Evolutionary conservation across 441 rosid genomes (phyloP).

Genomic region (Aleurites moluccanus): DNA sequence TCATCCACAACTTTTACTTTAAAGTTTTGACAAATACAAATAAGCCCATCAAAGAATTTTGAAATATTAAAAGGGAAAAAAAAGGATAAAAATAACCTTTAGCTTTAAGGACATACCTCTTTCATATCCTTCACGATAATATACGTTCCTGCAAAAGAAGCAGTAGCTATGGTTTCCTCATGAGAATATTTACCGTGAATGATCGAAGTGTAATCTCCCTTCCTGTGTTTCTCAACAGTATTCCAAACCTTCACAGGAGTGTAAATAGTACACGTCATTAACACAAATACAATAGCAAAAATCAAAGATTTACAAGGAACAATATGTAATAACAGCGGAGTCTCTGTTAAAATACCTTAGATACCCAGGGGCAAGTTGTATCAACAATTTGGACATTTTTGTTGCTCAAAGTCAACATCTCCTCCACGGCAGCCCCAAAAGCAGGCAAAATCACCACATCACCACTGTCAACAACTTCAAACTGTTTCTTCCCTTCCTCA

Average conservation of each 20-base stretch:
- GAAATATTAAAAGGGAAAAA: not conserved
- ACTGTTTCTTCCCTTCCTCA: slow-evolving; percentile 68
- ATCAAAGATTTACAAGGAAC: slow-evolving; percentile 3
- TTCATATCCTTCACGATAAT: slow-evolving; percentile 79
- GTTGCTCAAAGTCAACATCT: slow-evolving; percentile 68
- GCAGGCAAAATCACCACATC: slow-evolving; percentile 96
- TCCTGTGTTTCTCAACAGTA: slow-evolving; percentile 91
- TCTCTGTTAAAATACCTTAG: slow-evolving; percentile 52
- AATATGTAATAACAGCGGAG: not conserved
- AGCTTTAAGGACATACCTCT: slow-evolving; percentile 51
- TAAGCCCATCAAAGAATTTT: not conserved
- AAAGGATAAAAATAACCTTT: not conserved
- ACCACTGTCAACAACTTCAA: slow-evolving; percentile 70
- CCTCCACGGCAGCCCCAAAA: slow-evolving; percentile 92
- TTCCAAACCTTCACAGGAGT: slow-evolving; percentile 73
- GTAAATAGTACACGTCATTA: slow-evolving; percentile 2
- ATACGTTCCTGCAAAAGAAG: slow-evolving; percentile 85
- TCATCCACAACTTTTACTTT: not conserved
- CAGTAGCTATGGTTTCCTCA: slow-evolving; percentile 94
- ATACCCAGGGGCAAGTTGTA: slow-evolving; percentile 98
- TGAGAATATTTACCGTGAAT: slow-evolving; percentile 93
- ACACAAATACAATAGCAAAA: not conserved
- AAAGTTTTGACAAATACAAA: not conserved
- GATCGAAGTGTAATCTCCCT: slow-evolving; percentile 84
- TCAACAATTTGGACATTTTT: slow-evolving; percentile 84